Evolutionary conservation across 495 filamentous ascomycete genomes (phyloP).

Genomic region (Aspergillus nanangensis): DNA sequence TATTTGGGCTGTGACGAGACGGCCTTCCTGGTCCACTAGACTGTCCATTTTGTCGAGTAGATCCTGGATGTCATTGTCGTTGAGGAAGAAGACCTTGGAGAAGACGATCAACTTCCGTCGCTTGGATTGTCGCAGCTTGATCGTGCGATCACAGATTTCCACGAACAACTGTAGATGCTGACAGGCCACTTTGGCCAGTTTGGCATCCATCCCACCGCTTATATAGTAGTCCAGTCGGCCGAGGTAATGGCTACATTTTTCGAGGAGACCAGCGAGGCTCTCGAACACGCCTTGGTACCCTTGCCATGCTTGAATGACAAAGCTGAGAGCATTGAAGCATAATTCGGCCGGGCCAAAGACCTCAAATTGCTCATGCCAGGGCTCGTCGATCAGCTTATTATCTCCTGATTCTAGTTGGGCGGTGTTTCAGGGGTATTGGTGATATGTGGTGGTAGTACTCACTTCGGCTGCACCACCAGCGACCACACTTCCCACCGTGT

Average conservation of each 20-base stretch:
- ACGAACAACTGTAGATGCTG: slow-evolving; percentile 37
- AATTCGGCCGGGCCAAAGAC: slow-evolving; percentile 34
- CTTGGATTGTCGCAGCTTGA: slow-evolving; percentile 29
- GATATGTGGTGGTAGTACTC: slow-evolving; percentile 7
- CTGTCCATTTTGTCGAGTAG: slow-evolving; percentile 31
- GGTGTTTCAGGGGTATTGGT: background rate
- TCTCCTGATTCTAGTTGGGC: too few relatives aligned
- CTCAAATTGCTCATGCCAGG: slow-evolving; percentile 14
- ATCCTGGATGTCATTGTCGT: slow-evolving; percentile 31
- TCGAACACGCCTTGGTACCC: slow-evolving; percentile 35
- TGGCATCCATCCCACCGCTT: slow-evolving; percentile 29
- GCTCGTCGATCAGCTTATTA: slow-evolving; percentile 4
- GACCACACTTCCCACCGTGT: slow-evolving; percentile 30
- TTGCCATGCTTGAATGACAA: slow-evolving; percentile 37
- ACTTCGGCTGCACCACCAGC: slow-evolving; percentile 27
- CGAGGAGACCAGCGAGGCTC: slow-evolving; percentile 30
- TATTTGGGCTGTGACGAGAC: slow-evolving; percentile 31
- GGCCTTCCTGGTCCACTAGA: slow-evolving; percentile 30
- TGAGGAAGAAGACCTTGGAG: slow-evolving; percentile 31
- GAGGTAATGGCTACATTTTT: slow-evolving; percentile 32
- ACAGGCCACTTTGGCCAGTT: slow-evolving; percentile 30
- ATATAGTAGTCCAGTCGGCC: slow-evolving; percentile 30
- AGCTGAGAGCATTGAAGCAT: slow-evolving; percentile 34
- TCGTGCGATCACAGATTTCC: slow-evolving; percentile 34
- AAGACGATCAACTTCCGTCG: slow-evolving; percentile 24